phyloP scores from a whole-genome alignment of 768 basidiomycete species.

The Lactarius vividus region DNA sequence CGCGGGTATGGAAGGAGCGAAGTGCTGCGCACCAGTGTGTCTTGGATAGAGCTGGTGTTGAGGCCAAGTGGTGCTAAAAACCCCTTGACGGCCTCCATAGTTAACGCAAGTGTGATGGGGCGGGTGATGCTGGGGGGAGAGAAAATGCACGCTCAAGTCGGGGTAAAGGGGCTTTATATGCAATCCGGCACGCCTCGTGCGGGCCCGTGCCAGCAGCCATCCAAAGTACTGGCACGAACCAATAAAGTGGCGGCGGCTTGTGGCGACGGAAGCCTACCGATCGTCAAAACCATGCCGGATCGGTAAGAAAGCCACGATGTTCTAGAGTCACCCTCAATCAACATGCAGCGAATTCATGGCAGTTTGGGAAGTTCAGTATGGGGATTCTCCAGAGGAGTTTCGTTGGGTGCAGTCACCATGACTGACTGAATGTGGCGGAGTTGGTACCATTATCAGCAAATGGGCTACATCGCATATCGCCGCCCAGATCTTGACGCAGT shows the following conservation, averaged over 20 bases:
- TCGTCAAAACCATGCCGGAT: constrained; percentile 20
- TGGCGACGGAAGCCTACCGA: constrained; percentile 3
- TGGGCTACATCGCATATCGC: constrained; percentile 16
- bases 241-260: constrained; percentile 1
- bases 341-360: constrained; percentile 22
- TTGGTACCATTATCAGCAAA: constrained; percentile 14
- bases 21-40: constrained; percentile 59
- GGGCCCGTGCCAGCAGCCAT: not conserved
- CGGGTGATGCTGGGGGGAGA: constrained; percentile 24
- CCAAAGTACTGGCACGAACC: constrained; percentile 1
- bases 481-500: constrained; percentile 14
- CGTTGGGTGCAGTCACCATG: not conserved
- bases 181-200: constrained; percentile 28
- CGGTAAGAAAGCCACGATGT: constrained; percentile 15
- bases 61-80: constrained; percentile 66
- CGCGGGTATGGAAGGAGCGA: not conserved
- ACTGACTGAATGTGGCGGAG: constrained; percentile 13
- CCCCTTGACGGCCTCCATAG: constrained; percentile 70
- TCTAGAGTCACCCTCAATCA: constrained; percentile 15
- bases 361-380: not conserved
- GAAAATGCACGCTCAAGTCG: constrained; percentile 14
- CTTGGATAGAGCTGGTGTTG: constrained; percentile 68
- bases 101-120: constrained; percentile 15
- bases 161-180: constrained; percentile 28
- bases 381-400: constrained; percentile 14